phyloP scores from a whole-genome alignment of 768 basidiomycete genomes.

The Calvatia gigantea region DNA sequence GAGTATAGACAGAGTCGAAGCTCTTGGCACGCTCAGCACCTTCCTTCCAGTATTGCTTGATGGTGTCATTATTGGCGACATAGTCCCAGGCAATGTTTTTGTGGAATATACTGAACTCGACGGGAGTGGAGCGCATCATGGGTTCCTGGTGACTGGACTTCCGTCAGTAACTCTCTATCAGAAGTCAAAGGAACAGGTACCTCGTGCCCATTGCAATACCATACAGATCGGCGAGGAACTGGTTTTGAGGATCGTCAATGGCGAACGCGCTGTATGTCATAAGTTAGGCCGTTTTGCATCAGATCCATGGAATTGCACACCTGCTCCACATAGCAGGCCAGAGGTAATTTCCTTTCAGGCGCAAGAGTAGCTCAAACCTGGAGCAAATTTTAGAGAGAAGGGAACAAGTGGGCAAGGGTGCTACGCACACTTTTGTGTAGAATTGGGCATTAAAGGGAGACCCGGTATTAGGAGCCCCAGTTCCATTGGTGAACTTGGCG shows the following conservation, averaged over 20 bases:
- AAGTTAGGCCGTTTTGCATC: background rate
- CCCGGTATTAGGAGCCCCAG: constrained; percentile 41
- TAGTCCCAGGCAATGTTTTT: constrained; percentile 62
- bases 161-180: background rate
- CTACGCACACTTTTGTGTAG: constrained; percentile 49
- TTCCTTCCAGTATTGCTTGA: constrained; percentile 60
- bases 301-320: constrained; percentile 18
- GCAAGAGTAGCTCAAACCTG: constrained; percentile 64
- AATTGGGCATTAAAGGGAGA: constrained; percentile 64
- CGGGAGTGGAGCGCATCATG: constrained; percentile 68
- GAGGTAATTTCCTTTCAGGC: constrained; percentile 66
- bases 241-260: constrained; percentile 58
- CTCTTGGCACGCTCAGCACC: constrained; percentile 55
- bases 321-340: constrained; percentile 59
- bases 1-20: constrained; percentile 61
- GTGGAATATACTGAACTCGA: constrained; percentile 49
- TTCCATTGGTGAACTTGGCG: constrained; percentile 65
- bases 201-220: constrained; percentile 73
- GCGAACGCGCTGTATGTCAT: constrained; percentile 42
- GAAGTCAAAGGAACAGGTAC: constrained; percentile 18
- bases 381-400: background rate
- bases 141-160: constrained; percentile 61
- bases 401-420: background rate
- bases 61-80: constrained; percentile 45
- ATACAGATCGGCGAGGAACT: constrained; percentile 57